Evolutionary conservation across 108 stramenopile genomes (phyloP).

Genomic region (Schizochytrium sp.): DNA sequence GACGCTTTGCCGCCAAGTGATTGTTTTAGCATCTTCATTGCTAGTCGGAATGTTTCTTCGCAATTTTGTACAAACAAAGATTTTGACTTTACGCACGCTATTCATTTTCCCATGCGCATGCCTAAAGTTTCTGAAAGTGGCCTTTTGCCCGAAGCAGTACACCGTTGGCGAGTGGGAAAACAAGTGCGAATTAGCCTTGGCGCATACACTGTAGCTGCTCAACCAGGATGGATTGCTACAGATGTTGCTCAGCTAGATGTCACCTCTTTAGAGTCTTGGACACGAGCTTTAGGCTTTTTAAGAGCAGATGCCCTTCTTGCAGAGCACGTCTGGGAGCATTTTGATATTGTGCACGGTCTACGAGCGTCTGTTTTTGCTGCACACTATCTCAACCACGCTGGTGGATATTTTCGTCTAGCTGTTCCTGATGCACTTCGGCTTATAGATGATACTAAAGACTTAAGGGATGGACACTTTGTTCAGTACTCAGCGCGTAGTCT

Average conservation of each 20-base stretch:
- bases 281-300: not conserved
- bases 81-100: not conserved
- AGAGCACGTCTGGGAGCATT: constrained; percentile 33
- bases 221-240: not conserved
- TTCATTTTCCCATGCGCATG: not conserved
- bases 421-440: not conserved
- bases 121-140: too few relatives aligned
- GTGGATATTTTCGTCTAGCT: constrained; percentile 27
- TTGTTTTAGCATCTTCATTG: too few relatives aligned
- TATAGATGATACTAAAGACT: constrained; percentile 38
- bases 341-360: not conserved
- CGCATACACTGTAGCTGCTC: not conserved
- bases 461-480: constrained; percentile 65
- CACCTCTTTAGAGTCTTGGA: not conserved
- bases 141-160: not conserved
- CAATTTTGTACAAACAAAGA: not conserved
- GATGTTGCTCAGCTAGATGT: not conserved
- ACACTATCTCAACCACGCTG: not conserved
- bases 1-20: not conserved
- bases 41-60: not conserved
- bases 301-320: constrained; percentile 8
- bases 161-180: not conserved
- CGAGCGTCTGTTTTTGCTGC: constrained; percentile 2
- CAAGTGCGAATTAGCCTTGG: not conserved
- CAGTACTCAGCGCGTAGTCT: constrained; percentile 64